These are phyloP conservation scores for Thalassiosira livingstoniorum DNA, from an alignment of 352 stramenopile species.

Conservation along the genomic window DNA sequence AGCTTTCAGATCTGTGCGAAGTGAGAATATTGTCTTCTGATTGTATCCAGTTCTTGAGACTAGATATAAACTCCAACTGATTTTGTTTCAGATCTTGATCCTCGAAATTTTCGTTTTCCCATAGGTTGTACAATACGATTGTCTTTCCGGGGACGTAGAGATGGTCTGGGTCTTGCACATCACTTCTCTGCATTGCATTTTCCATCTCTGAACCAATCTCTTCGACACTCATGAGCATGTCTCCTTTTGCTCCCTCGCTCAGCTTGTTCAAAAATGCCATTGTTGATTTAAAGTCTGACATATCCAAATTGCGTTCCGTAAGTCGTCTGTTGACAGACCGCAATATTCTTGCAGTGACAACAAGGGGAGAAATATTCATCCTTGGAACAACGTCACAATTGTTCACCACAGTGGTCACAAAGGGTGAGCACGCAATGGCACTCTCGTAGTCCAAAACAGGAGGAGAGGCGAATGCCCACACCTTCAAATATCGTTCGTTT, in stretches of 20 bases:
- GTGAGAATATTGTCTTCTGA: too few relatives aligned
- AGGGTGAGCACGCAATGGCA: constrained; percentile 44
- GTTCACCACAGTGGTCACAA: constrained; percentile 73
- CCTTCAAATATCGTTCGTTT: constrained; percentile 27
- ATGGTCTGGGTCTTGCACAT: constrained; percentile 57
- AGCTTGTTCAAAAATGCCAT: constrained; percentile 37
- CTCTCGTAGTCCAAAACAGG: constrained; percentile 55
- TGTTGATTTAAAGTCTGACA: constrained; percentile 33
- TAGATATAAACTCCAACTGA: too few relatives aligned
- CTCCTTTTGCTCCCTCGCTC: constrained; percentile 30
- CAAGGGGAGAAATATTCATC: constrained; percentile 41
- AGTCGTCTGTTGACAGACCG: constrained; percentile 54
- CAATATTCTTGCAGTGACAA: constrained; percentile 46
- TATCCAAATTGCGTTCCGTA: constrained; percentile 42
- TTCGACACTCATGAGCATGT: constrained; percentile 56
- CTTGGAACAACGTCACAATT: constrained; percentile 69
- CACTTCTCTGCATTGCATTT: constrained; percentile 13
- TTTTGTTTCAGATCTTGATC: neutral
- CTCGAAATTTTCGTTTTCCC: constrained; percentile 28
- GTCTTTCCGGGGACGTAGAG: constrained; percentile 59
- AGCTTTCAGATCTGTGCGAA: neutral
- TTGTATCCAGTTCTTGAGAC: too few relatives aligned
- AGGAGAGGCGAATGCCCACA: constrained; percentile 67
- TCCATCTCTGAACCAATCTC: constrained; percentile 35
- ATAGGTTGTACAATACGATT: constrained; percentile 54